Conservation (phyloP, 2,329 filamentous ascomycete genomes). For the Fusarium poae region DNA sequence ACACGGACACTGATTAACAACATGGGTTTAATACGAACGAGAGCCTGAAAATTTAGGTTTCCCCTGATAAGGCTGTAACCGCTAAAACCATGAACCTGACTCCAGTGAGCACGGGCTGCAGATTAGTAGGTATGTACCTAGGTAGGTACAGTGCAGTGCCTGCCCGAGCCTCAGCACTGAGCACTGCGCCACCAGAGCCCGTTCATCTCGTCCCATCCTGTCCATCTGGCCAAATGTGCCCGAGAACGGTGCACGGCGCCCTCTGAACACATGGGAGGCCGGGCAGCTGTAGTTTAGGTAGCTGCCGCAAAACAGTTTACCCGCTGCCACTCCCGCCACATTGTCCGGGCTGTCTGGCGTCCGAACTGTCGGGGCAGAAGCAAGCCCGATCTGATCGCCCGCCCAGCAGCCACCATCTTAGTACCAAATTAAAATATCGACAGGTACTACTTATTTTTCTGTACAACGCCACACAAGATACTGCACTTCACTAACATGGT, state of each 20-base stretch:
- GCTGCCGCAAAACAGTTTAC: slow-evolving; percentile 21
- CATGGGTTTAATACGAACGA: slow-evolving; percentile 28
- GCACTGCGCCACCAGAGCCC: slow-evolving; percentile 27
- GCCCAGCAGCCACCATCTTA: slow-evolving; percentile 10
- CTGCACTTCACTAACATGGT: slow-evolving; percentile 15
- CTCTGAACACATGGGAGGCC: too few species aligned
- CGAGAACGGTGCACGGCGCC: slow-evolving; percentile 29
- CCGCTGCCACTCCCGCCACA: not conserved
- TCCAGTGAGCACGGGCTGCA: not conserved
- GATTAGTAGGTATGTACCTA: not conserved
- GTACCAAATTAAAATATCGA: not conserved
- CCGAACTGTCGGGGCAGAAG: slow-evolving; percentile 28
- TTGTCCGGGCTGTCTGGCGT: not conserved
- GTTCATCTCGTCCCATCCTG: slow-evolving; percentile 33
- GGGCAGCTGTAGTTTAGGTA: not conserved
- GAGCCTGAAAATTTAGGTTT: not conserved
- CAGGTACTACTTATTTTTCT: not conserved
- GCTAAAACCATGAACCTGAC: not conserved
- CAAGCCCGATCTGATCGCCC: slow-evolving; percentile 35
- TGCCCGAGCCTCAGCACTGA: slow-evolving; percentile 18
- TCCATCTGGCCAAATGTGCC: not conserved
- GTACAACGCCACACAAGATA: slow-evolving; percentile 6
- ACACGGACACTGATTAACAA: slow-evolving; percentile 36
- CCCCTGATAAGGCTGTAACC: slow-evolving; percentile 7
- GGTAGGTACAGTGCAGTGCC: too few species aligned